A percentile compares a stretch with the other conserved stretches of the same genome.
These are phyloP conservation scores for Physaria fendleri DNA, from an alignment of 345 rosid genomes.

Conservation along the genomic window DNA sequence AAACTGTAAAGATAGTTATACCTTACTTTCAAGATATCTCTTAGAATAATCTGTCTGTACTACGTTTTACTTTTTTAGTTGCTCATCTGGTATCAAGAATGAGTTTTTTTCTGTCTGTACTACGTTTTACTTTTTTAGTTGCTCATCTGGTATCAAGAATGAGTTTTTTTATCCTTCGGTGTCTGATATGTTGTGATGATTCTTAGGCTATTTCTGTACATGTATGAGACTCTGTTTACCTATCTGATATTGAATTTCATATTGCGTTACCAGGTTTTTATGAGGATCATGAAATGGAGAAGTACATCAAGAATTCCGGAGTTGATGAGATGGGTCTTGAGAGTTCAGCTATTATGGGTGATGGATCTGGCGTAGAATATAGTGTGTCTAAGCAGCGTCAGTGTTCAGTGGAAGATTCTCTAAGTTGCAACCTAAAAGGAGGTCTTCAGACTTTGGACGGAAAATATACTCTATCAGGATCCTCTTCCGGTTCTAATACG, in stretches of 20 bases:
- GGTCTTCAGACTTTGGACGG: conserved; percentile 8
- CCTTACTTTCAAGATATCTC: not conserved
- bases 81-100: not conserved
- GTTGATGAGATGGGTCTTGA: conserved; percentile 50
- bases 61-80: not conserved
- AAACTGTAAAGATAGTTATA: not conserved
- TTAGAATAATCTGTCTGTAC: not conserved
- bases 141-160: not conserved
- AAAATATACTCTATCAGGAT: conserved; percentile 3
- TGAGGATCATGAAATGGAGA: conserved; percentile 5
- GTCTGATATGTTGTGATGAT: not conserved
- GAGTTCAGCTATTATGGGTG: conserved; percentile 44
- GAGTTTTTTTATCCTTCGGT: not conserved
- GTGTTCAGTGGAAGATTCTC: conserved; percentile 11
- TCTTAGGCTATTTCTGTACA: not conserved
- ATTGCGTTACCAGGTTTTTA: conserved; percentile 1
- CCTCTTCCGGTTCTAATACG: conserved; percentile 29
- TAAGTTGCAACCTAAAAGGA: not conserved
- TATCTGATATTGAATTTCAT: not conserved
- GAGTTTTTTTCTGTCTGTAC: too few relatives aligned
- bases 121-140: not conserved
- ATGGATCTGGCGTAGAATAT: conserved; percentile 33
- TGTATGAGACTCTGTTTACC: not conserved
- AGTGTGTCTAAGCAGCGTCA: conserved; percentile 26
- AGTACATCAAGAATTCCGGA: conserved; percentile 30